A percentile compares a stretch with the other conserved stretches of the same genome.
Conservation (phyloP, 306 rosid genomes). For the Cercis canadensis region DNA sequence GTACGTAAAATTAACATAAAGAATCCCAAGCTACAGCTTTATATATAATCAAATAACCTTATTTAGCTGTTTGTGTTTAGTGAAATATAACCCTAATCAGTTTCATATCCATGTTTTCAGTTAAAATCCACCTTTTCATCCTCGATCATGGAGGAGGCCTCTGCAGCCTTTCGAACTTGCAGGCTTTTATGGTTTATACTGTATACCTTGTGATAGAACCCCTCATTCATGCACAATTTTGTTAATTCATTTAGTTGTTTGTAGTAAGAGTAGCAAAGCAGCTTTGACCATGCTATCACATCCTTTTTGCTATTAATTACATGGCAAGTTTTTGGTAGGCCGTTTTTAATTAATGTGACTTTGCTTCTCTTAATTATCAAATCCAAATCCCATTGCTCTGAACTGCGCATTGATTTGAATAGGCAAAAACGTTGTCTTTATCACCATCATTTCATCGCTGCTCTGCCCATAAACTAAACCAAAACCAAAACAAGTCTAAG, state of each 20-base stretch:
- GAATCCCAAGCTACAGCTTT: no score
- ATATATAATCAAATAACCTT: no score
- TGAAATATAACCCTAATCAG: no score
- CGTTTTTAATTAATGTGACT: neutral
- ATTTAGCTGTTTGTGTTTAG: no score
- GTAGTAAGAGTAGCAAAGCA: neutral
- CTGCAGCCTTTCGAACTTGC: no score
- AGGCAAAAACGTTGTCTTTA: neutral
- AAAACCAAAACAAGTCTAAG: neutral
- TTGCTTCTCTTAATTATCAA: neutral
- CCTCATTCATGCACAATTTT: no score
- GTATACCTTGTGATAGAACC: no score
- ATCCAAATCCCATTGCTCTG: neutral
- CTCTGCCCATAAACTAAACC: constrained; percentile 11
- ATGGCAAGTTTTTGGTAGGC: neutral
- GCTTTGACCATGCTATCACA: neutral
- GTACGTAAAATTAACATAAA: no score
- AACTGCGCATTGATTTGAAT: neutral
- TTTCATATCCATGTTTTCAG: no score
- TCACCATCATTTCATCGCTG: constrained; percentile 17
- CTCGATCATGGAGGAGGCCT: no score
- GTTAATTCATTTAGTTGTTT: neutral
- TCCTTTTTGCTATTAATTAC: constrained; percentile 9
- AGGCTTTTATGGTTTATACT: no score
- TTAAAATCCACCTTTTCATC: no score